Evolutionary conservation across 1,284 basidiomycete species (phyloP).

Genomic region (Tylopilus sp.): DNA sequence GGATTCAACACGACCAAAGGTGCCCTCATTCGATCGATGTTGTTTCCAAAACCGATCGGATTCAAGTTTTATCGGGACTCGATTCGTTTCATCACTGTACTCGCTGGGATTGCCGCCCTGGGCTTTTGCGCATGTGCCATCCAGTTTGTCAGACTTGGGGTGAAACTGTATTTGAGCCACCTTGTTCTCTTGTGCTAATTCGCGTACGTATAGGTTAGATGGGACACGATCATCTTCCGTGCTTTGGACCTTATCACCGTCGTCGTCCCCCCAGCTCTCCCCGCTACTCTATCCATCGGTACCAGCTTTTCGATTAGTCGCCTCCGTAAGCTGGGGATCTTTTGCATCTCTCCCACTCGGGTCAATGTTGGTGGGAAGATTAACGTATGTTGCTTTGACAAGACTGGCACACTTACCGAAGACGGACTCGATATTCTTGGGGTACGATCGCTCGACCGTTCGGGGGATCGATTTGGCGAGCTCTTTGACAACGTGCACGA

Average conservation of each 20-base stretch:
- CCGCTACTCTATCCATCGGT: slow-evolving; percentile 95
- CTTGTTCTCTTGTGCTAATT: slow-evolving; percentile 6
- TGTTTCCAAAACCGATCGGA: slow-evolving; percentile 97
- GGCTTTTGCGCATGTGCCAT: slow-evolving; percentile 87
- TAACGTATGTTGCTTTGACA: slow-evolving; percentile 99
- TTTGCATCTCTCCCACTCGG: slow-evolving; percentile 94
- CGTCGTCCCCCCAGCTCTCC: slow-evolving; percentile 95
- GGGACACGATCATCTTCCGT: slow-evolving; percentile 88
- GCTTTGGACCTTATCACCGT: slow-evolving; percentile 97
- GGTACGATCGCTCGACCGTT: slow-evolving; percentile 77
- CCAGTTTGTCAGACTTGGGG: slow-evolving; percentile 89
- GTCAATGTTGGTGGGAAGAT: slow-evolving; percentile 96
- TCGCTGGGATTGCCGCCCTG: slow-evolving; percentile 81
- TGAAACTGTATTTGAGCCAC: slow-evolving; percentile 35
- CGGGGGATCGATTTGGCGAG: slow-evolving; percentile 80
- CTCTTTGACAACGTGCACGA: slow-evolving; percentile 85
- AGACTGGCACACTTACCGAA: slow-evolving; percentile 97
- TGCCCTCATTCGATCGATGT: slow-evolving; percentile 92
- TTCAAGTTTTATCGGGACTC: slow-evolving; percentile 98
- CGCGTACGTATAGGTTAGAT: slow-evolving; percentile 56
- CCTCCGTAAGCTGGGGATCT: slow-evolving; percentile 85
- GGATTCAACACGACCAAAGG: slow-evolving; percentile 99
- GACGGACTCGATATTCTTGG: slow-evolving; percentile 97
- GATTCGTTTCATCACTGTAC: slow-evolving; percentile 90
- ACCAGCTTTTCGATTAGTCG: slow-evolving; percentile 93